Evolutionary conservation across 1,139 yeast genomes (phyloP).

Genomic region (Kurtzmaniella quercitrusa): DNA sequence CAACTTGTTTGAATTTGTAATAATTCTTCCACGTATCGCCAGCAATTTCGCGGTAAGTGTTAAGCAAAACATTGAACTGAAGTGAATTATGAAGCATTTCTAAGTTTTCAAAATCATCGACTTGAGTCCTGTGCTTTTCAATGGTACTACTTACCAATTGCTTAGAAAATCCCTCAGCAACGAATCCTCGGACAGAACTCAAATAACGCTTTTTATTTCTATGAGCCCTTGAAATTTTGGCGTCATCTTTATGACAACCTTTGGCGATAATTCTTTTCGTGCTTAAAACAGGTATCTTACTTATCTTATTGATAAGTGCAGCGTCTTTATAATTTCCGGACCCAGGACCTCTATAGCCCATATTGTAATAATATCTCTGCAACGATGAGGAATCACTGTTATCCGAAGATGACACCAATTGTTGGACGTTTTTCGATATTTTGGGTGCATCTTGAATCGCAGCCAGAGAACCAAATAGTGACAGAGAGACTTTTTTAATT

Average conservation of each 20-base stretch:
- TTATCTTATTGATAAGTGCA: conserved; percentile 38
- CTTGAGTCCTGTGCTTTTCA: conserved; percentile 26
- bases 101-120: conserved; percentile 37
- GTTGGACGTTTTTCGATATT: conserved; percentile 34
- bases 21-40: conserved; percentile 39
- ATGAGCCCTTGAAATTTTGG: conserved; percentile 13
- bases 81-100: conserved; percentile 44
- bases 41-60: conserved; percentile 39
- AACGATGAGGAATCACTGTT: conserved; percentile 29
- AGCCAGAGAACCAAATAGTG: conserved; percentile 6
- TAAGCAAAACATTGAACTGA: conserved; percentile 39
- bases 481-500: conserved; percentile 1
- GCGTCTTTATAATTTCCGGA: conserved; percentile 48
- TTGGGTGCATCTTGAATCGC: conserved; percentile 11
- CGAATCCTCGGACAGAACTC: conserved; percentile 34
- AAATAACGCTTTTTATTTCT: conserved; percentile 18
- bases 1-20: conserved; percentile 35
- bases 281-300: conserved; percentile 24
- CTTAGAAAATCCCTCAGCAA: conserved; percentile 32
- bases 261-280: conserved; percentile 15
- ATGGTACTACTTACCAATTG: conserved; percentile 28
- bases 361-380: conserved; percentile 38
- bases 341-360: conserved; percentile 44
- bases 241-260: conserved; percentile 11
- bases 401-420: conserved; percentile 33